Conservation (phyloP, 2,329 filamentous ascomycete genomes). For the Xylariales sp. region DNA sequence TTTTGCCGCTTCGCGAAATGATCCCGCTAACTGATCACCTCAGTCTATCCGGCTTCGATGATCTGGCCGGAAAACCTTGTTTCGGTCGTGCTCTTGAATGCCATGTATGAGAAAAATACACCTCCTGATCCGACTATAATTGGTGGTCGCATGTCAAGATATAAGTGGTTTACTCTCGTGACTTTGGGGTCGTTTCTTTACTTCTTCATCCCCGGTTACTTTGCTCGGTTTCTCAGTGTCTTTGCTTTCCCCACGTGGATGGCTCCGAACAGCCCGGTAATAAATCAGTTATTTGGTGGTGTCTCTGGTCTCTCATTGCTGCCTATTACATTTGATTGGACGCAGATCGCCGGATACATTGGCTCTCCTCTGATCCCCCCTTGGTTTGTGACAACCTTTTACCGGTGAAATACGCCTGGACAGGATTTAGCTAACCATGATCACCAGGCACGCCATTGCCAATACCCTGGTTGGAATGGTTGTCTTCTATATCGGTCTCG, state of each 20-base stretch:
- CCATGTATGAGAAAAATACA: conserved; percentile 62
- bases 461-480: conserved; percentile 68
- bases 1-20: neutral
- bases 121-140: conserved; percentile 44
- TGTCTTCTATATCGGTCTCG: conserved; percentile 58
- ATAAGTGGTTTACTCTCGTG: conserved; percentile 58
- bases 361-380: conserved; percentile 66
- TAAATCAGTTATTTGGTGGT: conserved; percentile 73
- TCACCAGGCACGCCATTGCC: conserved; percentile 61
- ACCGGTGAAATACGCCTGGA: no score
- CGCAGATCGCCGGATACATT: conserved; percentile 64
- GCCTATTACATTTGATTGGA: conserved; percentile 75
- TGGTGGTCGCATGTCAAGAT: conserved; percentile 63
- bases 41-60: conserved; percentile 64
- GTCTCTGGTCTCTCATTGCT: conserved; percentile 62
- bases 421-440: no score
- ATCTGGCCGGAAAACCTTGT: conserved; percentile 70
- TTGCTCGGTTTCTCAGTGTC: conserved; percentile 65
- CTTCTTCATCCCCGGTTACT: conserved; percentile 66
- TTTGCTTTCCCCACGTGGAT: conserved; percentile 73
- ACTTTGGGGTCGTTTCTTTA: conserved; percentile 57
- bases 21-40: neutral
- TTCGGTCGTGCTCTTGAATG: conserved; percentile 63
- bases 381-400: conserved; percentile 55
- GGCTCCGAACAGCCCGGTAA: conserved; percentile 59